phyloP scores from a whole-genome alignment of 257 asterid species.

The Prunella vulgaris region DNA sequence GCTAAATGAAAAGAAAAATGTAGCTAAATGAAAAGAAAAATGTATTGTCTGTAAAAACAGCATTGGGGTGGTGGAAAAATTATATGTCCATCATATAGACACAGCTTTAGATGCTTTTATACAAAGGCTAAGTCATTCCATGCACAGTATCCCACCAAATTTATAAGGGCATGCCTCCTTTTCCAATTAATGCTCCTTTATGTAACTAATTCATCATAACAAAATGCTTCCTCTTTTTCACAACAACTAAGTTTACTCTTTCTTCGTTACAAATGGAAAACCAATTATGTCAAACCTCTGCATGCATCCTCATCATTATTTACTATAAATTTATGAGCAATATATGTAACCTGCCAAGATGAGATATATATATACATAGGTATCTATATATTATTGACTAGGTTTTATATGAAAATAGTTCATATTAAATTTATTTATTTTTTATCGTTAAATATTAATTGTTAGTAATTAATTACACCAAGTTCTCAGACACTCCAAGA shows the following conservation, averaged over 20 bases:
- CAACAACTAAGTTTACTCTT: slow-evolving; percentile 13
- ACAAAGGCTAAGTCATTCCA: slow-evolving; percentile 27
- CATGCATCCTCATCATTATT: neutral
- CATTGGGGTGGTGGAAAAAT: slow-evolving; percentile 28
- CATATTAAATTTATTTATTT: no score
- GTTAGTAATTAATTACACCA: no score
- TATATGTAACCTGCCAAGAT: neutral
- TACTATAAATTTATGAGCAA: neutral
- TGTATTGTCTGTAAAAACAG: no score
- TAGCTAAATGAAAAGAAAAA: no score
- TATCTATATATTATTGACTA: no score
- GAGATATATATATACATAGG: neutral
- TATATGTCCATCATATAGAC: slow-evolving; percentile 9
- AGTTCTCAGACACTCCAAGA: no score
- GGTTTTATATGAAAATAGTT: no score
- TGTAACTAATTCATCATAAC: slow-evolving; percentile 24
- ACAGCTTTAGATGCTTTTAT: slow-evolving; percentile 24
- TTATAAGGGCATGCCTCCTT: slow-evolving; percentile 3
- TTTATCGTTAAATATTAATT: no score
- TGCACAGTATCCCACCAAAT: slow-evolving; percentile 23
- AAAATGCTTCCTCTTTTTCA: slow-evolving; percentile 23
- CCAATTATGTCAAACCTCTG: slow-evolving; percentile 13
- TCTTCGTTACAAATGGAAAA: slow-evolving; percentile 12
- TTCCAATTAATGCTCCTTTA: slow-evolving; percentile 2
- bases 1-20: no score